Percentiles rank a stretch among this genome's conserved stretches.
Conservation (phyloP, 1,139 yeast species). For the Hyphopichia wangnamkhiaoensis region DNA sequence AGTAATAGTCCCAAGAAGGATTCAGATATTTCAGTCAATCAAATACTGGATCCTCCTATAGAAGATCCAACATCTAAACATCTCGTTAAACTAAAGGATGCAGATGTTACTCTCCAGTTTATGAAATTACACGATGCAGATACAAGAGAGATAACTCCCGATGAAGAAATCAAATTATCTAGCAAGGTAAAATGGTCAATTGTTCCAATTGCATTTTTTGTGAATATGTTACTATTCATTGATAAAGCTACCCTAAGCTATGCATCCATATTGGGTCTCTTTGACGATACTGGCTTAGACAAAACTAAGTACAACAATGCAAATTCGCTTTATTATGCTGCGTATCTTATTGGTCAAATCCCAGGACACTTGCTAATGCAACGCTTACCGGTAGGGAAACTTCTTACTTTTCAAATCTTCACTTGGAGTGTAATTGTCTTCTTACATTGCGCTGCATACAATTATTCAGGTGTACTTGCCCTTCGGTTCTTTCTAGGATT, state of each 20-base stretch:
- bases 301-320: conserved; percentile 32
- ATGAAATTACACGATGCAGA: conserved; percentile 25
- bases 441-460: conserved; percentile 33
- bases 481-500: conserved; percentile 44
- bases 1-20: no score
- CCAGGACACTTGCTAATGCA: conserved; percentile 31
- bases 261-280: conserved; percentile 39
- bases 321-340: conserved; percentile 36
- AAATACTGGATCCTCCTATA: no score
- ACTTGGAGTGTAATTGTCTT: conserved; percentile 31
- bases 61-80: no score
- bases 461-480: conserved; percentile 36
- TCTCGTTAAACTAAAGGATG: conserved; percentile 11
- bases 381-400: conserved; percentile 29
- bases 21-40: no score
- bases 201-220: conserved; percentile 27
- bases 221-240: conserved; percentile 37
- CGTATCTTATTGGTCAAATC: conserved; percentile 34
- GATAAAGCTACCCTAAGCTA: conserved; percentile 45
- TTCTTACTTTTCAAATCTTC: conserved; percentile 25
- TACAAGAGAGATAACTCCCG: conserved; percentile 29
- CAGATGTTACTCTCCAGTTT: conserved; percentile 33
- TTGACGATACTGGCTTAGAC: conserved; percentile 35
- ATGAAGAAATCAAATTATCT: conserved; percentile 27
- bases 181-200: conserved; percentile 31